These are phyloP conservation scores for Xylaria sp. DNA, from an alignment of 2,329 filamentous ascomycete genomes.

Conservation along the genomic window DNA sequence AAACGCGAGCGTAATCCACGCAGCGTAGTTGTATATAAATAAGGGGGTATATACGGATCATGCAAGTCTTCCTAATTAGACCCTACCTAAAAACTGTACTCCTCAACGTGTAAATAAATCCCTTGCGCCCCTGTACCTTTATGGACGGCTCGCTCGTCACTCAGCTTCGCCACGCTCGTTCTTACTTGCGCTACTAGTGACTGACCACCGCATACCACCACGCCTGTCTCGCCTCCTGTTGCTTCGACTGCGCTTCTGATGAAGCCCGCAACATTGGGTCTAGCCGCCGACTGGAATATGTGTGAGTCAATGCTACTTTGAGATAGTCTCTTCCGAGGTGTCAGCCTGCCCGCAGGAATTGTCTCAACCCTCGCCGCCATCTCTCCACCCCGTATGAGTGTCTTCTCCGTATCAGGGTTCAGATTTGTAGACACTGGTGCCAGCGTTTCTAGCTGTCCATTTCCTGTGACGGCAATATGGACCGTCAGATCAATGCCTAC, in stretches of 20 bases:
- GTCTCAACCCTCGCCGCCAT: slow-evolving; percentile 44
- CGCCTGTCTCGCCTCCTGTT: slow-evolving; percentile 69
- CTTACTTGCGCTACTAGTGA: slow-evolving; percentile 64
- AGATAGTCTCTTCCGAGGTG: slow-evolving; percentile 35
- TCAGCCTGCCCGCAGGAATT: slow-evolving; percentile 27
- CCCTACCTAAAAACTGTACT: slow-evolving; percentile 63
- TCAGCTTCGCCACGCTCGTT: slow-evolving; percentile 65
- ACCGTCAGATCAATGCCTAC: slow-evolving; percentile 62
- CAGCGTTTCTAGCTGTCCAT: slow-evolving; percentile 42
- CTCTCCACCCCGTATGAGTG: slow-evolving; percentile 20
- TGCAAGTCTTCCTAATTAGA: not conserved
- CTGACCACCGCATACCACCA: slow-evolving; percentile 68
- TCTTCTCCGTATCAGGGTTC: slow-evolving; percentile 43
- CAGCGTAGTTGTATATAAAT: not conserved
- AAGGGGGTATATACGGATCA: slow-evolving; percentile 3
- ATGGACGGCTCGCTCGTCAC: slow-evolving; percentile 70
- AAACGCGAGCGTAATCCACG: not conserved
- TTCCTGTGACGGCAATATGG: slow-evolving; percentile 64
- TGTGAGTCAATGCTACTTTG: slow-evolving; percentile 52
- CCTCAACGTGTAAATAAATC: slow-evolving; percentile 68
- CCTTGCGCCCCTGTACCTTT: slow-evolving; percentile 73
- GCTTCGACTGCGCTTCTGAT: slow-evolving; percentile 65
- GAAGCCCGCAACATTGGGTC: slow-evolving; percentile 63
- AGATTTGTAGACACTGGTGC: slow-evolving; percentile 32
- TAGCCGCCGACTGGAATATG: slow-evolving; percentile 56